Evolutionary conservation across 768 basidiomycete genomes (phyloP).

Genomic region (Boletus edulis): DNA sequence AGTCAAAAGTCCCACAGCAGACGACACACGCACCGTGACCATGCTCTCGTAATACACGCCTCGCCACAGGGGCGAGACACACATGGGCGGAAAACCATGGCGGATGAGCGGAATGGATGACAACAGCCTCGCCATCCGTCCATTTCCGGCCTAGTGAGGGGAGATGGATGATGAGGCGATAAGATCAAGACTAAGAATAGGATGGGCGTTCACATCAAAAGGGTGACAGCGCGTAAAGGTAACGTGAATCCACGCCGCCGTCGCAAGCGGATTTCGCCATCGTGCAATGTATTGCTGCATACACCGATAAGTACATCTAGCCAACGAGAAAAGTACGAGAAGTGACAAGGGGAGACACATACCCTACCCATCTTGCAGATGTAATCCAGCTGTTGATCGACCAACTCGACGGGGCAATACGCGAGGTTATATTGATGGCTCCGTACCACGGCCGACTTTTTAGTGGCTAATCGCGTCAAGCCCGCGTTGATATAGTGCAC

Average conservation of each 20-base stretch:
- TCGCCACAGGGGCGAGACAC: constrained; percentile 24
- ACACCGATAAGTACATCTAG: neutral
- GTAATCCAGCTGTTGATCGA: constrained; percentile 33
- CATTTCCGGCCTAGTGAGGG: constrained; percentile 31
- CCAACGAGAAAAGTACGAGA: neutral
- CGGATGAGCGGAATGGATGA: constrained; percentile 36
- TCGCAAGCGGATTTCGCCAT: constrained; percentile 38
- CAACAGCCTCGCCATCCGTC: constrained; percentile 33
- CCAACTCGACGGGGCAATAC: constrained; percentile 29
- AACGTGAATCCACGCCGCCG: constrained; percentile 35
- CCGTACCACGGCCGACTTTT: constrained; percentile 30
- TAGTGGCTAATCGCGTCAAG: constrained; percentile 25
- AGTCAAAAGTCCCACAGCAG: neutral
- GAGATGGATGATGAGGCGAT: neutral
- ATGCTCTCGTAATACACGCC: constrained; percentile 30
- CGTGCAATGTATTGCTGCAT: constrained; percentile 35
- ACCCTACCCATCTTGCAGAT: constrained; percentile 36
- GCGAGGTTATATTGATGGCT: constrained; percentile 35
- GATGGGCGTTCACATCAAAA: constrained; percentile 26
- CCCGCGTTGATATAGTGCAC: constrained; percentile 32
- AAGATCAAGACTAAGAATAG: neutral
- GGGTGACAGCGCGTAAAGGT: constrained; percentile 35
- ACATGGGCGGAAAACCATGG: constrained; percentile 32
- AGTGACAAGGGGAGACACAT: neutral
- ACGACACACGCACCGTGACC: constrained; percentile 27